Evolutionary conservation across 306 rosid genomes (phyloP).

Genomic region (Oxytropis ochrocephala): DNA sequence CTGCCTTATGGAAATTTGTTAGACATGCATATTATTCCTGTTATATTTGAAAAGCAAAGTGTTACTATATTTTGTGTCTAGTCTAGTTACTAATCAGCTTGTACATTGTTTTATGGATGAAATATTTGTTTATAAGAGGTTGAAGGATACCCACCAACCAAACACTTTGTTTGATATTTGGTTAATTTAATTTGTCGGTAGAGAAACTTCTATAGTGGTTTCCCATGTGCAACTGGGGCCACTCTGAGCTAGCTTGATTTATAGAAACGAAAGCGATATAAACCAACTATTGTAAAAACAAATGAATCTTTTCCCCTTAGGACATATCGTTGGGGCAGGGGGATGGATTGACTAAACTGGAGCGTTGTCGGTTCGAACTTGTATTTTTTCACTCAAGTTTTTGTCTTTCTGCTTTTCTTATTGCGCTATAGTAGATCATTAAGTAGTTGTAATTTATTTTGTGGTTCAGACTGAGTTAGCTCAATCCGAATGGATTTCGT

Average conservation of each 20-base stretch:
- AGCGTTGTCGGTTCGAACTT: no score
- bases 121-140: neutral
- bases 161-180: neutral
- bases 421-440: no score
- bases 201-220: neutral
- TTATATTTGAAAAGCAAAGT: neutral
- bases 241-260: neutral
- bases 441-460: no score
- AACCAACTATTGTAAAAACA: no score
- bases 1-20: neutral
- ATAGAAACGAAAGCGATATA: no score
- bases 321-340: no score
- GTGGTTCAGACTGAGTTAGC: no score
- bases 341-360: no score
- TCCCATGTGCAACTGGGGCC: conserved; percentile 5
- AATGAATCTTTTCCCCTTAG: no score
- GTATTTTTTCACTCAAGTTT: no score
- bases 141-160: conserved; percentile 20
- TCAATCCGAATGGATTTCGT: no score
- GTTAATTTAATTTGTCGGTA: neutral
- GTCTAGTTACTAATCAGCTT: neutral
- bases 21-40: neutral
- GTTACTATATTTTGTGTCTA: neutral
- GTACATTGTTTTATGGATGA: neutral
- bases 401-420: no score